Evolutionary conservation across 2,329 filamentous ascomycete genomes (phyloP).

Genomic region (Alternaria ethzedia): DNA sequence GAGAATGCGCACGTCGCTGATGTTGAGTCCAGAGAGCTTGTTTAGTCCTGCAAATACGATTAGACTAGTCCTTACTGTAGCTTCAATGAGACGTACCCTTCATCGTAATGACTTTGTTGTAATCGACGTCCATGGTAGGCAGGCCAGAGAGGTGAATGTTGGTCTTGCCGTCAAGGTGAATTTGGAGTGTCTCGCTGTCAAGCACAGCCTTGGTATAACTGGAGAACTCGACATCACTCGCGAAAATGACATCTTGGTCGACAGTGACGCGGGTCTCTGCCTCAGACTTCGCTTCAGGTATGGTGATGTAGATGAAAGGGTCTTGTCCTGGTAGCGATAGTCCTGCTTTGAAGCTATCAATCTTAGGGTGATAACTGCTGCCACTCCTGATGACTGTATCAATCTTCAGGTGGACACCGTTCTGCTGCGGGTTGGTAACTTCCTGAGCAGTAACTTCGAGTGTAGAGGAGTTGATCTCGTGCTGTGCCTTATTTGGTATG

Average conservation of each 20-base stretch:
- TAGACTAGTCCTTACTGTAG: not conserved
- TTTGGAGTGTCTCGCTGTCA: constrained; percentile 55
- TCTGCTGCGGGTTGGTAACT: constrained; percentile 58
- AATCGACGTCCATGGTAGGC: constrained; percentile 59
- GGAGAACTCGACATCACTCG: constrained; percentile 54
- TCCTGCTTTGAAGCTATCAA: constrained; percentile 61
- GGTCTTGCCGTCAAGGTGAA: constrained; percentile 61
- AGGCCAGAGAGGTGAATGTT: constrained; percentile 59
- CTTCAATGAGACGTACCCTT: constrained; percentile 53
- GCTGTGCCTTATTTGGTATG: constrained; percentile 64
- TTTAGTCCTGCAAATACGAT: constrained; percentile 57
- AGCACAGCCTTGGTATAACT: constrained; percentile 59
- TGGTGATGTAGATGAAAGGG: constrained; percentile 54
- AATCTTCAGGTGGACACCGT: constrained; percentile 58
- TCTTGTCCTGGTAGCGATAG: constrained; percentile 54
- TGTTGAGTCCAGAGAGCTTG: constrained; percentile 60
- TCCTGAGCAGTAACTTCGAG: constrained; percentile 59
- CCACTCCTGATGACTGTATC: constrained; percentile 55
- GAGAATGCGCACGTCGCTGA: constrained; percentile 60
- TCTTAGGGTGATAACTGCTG: constrained; percentile 60
- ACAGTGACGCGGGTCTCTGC: constrained; percentile 52
- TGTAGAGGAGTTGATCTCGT: constrained; percentile 59
- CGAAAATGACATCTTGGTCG: constrained; percentile 54
- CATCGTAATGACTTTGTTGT: constrained; percentile 64
- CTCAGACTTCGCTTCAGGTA: constrained; percentile 54